Evolutionary conservation across 139 green algal species (phyloP).

Genomic region (Chlorella sp.): DNA sequence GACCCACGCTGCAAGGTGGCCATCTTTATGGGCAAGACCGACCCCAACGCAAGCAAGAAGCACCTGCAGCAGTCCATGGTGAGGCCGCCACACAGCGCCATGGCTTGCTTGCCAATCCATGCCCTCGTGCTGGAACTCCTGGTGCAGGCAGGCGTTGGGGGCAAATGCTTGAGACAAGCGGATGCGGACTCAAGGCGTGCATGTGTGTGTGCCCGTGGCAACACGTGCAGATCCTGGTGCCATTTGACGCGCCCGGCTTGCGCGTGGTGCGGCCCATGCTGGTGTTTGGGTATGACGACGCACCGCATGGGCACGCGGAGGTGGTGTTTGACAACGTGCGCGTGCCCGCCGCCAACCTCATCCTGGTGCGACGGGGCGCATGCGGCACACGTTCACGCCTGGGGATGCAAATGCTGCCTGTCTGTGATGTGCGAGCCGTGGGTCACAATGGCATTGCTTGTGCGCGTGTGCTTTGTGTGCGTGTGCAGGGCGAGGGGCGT

Average conservation of each 20-base stretch:
- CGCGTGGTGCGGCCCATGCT: conserved; percentile 47
- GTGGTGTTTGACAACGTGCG: conserved; percentile 71
- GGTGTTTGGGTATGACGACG: conserved; percentile 92
- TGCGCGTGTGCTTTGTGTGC: neutral
- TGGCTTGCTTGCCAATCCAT: too few relatives aligned
- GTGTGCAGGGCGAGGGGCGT: conserved; percentile 68
- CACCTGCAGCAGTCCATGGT: conserved; percentile 94
- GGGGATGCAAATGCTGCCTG: too few relatives aligned
- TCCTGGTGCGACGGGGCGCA: conserved; percentile 49
- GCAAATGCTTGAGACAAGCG: too few relatives aligned
- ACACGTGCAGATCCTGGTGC: conserved; percentile 55
- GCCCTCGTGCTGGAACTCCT: too few relatives aligned
- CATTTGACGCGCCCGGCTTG: conserved; percentile 75
- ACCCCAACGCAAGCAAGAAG: conserved; percentile 25
- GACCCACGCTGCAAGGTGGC: conserved; percentile 66
- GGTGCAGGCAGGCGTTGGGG: too few relatives aligned
- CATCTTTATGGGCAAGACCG: conserved; percentile 96
- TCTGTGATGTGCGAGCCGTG: too few relatives aligned
- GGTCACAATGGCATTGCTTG: neutral
- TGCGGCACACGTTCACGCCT: too few relatives aligned
- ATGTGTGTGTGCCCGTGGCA: neutral
- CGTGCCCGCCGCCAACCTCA: conserved; percentile 53
- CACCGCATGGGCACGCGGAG: conserved; percentile 94
- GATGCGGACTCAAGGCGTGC: neutral
- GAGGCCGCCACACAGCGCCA: too few relatives aligned